Conservation (phyloP, 169 alveolate genomes). For the Cryptosporidium sp. region DNA sequence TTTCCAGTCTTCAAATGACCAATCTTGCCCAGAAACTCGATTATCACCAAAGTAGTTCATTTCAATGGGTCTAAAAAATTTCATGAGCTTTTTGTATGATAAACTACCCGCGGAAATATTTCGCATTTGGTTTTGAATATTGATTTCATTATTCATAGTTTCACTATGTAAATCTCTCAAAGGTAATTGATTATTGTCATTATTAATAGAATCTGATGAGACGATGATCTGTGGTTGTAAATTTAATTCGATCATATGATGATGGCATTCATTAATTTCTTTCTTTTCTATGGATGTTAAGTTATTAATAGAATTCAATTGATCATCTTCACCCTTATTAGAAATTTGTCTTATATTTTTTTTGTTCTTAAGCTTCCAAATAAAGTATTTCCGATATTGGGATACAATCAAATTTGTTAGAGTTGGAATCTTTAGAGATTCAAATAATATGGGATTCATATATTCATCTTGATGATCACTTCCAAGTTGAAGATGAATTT, state of each 20-base stretch:
- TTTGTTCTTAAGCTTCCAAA: background rate
- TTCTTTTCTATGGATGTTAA: background rate
- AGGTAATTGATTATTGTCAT: background rate
- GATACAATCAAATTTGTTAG: background rate
- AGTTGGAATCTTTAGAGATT: slow-evolving; percentile 14
- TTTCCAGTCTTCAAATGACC: background rate
- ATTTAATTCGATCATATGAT: background rate
- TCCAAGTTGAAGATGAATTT: background rate
- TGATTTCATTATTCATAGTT: background rate
- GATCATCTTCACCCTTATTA: background rate
- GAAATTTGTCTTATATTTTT: background rate
- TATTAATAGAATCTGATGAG: background rate
- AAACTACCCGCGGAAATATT: background rate
- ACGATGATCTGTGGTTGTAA: slow-evolving; percentile 10
- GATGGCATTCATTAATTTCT: background rate
- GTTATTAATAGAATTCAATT: background rate
- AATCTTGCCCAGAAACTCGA: background rate
- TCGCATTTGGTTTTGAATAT: background rate
- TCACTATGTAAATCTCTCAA: background rate
- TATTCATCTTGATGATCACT: background rate
- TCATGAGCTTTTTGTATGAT: background rate
- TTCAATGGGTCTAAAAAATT: slow-evolving; percentile 10
- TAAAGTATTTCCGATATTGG: slow-evolving; percentile 5
- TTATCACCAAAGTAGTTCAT: slow-evolving; percentile 57
- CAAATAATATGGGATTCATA: background rate